These are phyloP conservation scores for Citrus sp. DNA, from an alignment of 345 rosid species.

Conservation along the genomic window DNA sequence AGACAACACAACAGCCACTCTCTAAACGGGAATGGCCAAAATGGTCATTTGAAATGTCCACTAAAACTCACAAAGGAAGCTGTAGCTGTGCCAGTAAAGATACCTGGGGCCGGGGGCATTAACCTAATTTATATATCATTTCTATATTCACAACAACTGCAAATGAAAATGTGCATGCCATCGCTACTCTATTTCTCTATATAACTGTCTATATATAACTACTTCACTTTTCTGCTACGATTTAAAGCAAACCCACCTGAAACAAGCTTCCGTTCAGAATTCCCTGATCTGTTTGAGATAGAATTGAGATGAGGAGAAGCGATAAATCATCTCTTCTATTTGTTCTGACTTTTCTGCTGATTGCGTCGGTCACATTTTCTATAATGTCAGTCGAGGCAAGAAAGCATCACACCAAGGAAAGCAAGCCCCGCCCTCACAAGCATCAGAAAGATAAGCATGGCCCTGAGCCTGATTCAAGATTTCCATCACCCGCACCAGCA, in stretches of 20 bases:
- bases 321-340: slow-evolving; percentile 17
- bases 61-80: background rate
- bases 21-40: background rate
- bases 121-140: background rate
- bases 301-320: slow-evolving; percentile 27
- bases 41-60: background rate
- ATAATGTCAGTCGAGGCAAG: slow-evolving; percentile 41
- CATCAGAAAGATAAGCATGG: slow-evolving; percentile 25
- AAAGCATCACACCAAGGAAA: slow-evolving; percentile 35
- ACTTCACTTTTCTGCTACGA: slow-evolving; percentile 15
- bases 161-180: background rate
- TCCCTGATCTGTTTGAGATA: background rate
- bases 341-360: slow-evolving; percentile 10
- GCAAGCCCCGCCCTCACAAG: slow-evolving; percentile 26
- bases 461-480: background rate
- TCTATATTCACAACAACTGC: background rate
- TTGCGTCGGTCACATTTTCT: slow-evolving; percentile 19
- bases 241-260: background rate
- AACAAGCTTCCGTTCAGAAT: background rate
- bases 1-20: background rate
- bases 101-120: background rate
- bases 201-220: slow-evolving; percentile 33
- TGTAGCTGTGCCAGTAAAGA: background rate
- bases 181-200: background rate
- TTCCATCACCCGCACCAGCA: slow-evolving; percentile 31